Evolutionary conservation across 345 rosid species (phyloP), one percentile per base, ranked within the genome.

Genomic region (Chamaenerion angustifolium): DNA sequence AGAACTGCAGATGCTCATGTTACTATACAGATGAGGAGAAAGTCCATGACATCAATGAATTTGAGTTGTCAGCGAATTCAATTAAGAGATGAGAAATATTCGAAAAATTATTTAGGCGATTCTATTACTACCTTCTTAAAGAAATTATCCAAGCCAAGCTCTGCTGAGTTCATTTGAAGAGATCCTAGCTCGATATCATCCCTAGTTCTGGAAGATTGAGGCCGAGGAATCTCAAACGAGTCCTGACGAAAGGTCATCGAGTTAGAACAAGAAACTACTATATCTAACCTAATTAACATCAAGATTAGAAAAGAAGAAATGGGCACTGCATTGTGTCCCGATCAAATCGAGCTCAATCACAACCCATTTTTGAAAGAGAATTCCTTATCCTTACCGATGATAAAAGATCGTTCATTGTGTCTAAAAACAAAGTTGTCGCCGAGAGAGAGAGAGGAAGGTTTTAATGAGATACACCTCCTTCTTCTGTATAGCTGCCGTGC

Each of bases 341-440:
- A 8, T 31, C 7, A 4, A 49, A 49, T 49, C 40, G 52, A 49
- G 37, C 51, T 25, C 52, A 49, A 11, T 9, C 23, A 46, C 3
- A 21, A 31, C 37, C 8, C 0, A 2, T 21, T 21, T 21, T 21
- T 21, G 25, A 21, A 21, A 2, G 25, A 21, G 25, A 21, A 21
- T 21, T 21, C 25, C 25, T 21, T 21, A 21, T 21, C 25, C 27
- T 69, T 75, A 82, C 95, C 80, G 79, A 62, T 31, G 37, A 4
- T 56, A 85, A 61, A 68, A 85, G 95, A 76, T 85, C 85, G 71
- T 82, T 85, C 95, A 85, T 82, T 56, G 68, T 70, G n/a, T 60
- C 40, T 40, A 12, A n/a, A 40, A 49, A 11, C 52, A 35, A 46
- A 11, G 21, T 10, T 21, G 10, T 7, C 11, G 49, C 37, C 37